phyloP scores from a whole-genome alignment of 352 stramenopile genomes.

The Aphanomyces euteiches region DNA sequence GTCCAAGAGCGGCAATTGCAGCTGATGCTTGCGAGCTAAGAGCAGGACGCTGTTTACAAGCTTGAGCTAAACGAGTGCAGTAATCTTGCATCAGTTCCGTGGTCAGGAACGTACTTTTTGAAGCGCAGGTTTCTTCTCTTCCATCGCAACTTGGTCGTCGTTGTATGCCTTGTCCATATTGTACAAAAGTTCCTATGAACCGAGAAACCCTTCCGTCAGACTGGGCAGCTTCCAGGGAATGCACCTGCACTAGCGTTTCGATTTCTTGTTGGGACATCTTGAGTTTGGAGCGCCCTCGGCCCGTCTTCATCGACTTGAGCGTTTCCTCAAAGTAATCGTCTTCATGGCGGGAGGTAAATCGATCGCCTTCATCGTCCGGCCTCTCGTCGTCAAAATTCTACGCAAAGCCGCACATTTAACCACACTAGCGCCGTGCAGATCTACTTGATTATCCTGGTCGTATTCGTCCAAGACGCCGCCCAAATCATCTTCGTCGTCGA shows the following conservation, averaged over 20 bases:
- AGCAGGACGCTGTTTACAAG: constrained; percentile 68
- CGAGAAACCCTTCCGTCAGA: too few species aligned
- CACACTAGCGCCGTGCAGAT: background rate
- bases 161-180: constrained; percentile 84
- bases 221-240: background rate
- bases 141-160: constrained; percentile 69
- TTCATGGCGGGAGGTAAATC: constrained; percentile 30
- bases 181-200: constrained; percentile 65
- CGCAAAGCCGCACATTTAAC: background rate
- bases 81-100: background rate
- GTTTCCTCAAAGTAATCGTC: constrained; percentile 78
- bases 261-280: constrained; percentile 80
- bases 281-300: constrained; percentile 61
- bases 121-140: constrained; percentile 53
- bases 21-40: constrained; percentile 72
- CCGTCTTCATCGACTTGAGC: constrained; percentile 81
- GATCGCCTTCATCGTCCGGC: constrained; percentile 52
- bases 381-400: constrained; percentile 80
- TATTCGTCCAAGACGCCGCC: constrained; percentile 80
- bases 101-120: constrained; percentile 35
- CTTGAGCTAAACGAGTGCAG: constrained; percentile 55
- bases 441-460: constrained; percentile 51
- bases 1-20: constrained; percentile 84
- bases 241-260: constrained; percentile 69
- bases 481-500: constrained; percentile 83